Evolutionary conservation across 2,329 filamentous ascomycete species (phyloP).

Genomic region (Mariannaea elegans): DNA sequence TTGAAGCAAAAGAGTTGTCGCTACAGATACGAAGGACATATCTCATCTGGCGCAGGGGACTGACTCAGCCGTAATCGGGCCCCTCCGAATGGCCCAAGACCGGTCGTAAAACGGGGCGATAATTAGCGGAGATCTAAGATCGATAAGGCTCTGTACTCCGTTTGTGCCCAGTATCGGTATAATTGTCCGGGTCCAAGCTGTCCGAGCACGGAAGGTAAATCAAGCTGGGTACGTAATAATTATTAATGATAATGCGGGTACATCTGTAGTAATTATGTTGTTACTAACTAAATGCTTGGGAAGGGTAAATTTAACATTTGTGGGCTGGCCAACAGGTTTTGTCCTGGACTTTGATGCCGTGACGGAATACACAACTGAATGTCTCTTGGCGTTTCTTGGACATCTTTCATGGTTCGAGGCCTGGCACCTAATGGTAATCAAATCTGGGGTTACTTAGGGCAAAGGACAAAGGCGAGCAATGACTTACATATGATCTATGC

Average conservation of each 20-base stretch:
- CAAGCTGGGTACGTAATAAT: background rate
- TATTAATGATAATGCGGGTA: background rate
- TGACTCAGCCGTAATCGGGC: conserved; percentile 11
- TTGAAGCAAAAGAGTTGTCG: background rate
- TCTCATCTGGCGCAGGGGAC: background rate
- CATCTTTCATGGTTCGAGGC: too few relatives aligned
- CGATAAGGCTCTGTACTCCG: background rate
- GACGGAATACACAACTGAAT: too few relatives aligned
- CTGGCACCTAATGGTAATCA: too few relatives aligned
- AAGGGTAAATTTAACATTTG: too few relatives aligned
- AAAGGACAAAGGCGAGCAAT: too few relatives aligned
- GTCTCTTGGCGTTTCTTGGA: too few relatives aligned
- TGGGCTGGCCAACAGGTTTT: too few relatives aligned
- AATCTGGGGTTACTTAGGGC: too few relatives aligned
- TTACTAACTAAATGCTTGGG: background rate
- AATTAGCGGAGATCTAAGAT: background rate
- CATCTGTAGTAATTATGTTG: background rate
- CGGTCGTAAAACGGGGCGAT: background rate
- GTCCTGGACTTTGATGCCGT: too few relatives aligned
- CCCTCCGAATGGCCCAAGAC: background rate
- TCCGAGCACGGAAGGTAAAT: background rate
- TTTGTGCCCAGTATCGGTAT: background rate
- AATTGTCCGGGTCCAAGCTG: background rate
- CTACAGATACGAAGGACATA: background rate
- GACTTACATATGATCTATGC: too few relatives aligned